These are phyloP conservation scores for Myriangium duriaei DNA, from an alignment of 2,329 filamentous ascomycete species.

Conservation along the genomic window DNA sequence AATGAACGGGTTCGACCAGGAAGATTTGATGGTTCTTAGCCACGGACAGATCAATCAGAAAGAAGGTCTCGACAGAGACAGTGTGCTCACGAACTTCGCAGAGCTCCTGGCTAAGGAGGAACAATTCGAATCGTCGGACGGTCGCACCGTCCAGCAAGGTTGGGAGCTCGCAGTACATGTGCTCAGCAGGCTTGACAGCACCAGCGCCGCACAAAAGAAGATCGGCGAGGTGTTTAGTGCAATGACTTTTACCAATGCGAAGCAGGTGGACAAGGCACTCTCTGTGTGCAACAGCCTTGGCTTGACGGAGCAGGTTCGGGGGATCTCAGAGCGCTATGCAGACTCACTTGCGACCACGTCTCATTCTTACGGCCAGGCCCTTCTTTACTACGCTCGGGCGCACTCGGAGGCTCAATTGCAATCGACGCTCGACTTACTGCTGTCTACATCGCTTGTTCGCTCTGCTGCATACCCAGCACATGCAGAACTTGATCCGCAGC, in stretches of 20 bases:
- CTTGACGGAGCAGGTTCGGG: conserved; percentile 65
- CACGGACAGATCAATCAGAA: conserved; percentile 52
- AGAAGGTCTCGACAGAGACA: conserved; percentile 61
- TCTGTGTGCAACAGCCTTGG: conserved; percentile 64
- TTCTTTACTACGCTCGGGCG: conserved; percentile 83
- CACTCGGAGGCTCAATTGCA: conserved; percentile 69
- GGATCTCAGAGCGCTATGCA: conserved; percentile 77
- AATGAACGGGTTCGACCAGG: conserved; percentile 61
- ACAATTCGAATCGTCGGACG: conserved; percentile 24
- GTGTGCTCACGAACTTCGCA: conserved; percentile 66
- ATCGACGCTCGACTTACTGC: conserved; percentile 73
- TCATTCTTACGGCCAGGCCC: conserved; percentile 69
- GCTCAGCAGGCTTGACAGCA: conserved; percentile 67
- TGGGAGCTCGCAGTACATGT: conserved; percentile 86
- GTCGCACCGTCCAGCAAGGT: conserved; percentile 39
- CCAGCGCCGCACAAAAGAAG: conserved; percentile 55
- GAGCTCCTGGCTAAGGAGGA: conserved; percentile 43
- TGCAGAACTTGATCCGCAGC: conserved; percentile 58
- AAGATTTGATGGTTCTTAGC: conserved; percentile 75
- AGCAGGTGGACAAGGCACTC: conserved; percentile 71
- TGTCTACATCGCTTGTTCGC: conserved; percentile 75
- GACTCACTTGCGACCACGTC: conserved; percentile 61
- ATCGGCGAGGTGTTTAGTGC: conserved; percentile 62
- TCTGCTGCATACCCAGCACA: conserved; percentile 66
- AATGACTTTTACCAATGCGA: conserved; percentile 57